These are phyloP conservation scores for Tolypocladium nubicola DNA, from an alignment of 2,329 filamentous ascomycete genomes.

Conservation along the genomic window DNA sequence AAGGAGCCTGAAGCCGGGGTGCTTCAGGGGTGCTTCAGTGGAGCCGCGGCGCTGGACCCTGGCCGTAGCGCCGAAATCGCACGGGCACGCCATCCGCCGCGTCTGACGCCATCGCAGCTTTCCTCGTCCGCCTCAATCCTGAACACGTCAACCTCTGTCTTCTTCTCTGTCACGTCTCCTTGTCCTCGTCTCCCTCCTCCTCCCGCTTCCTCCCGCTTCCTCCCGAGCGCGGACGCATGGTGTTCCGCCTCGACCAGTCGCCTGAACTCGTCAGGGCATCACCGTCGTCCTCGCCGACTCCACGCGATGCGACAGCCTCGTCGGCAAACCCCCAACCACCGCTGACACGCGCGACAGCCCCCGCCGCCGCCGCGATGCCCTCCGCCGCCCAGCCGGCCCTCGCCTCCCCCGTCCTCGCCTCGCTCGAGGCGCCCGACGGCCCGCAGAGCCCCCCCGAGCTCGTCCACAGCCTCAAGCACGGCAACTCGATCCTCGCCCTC, in stretches of 20 bases:
- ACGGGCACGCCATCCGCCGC: neutral
- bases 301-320: neutral
- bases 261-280: neutral
- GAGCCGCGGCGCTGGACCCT: neutral
- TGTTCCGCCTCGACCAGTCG: neutral
- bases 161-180: too few relatives aligned
- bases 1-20: too few relatives aligned
- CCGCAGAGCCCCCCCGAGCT: constrained; percentile 42
- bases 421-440: constrained; percentile 8
- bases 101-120: constrained; percentile 8
- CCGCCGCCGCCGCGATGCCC: constrained; percentile 5
- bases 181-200: too few relatives aligned
- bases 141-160: neutral
- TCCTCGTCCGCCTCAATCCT: neutral
- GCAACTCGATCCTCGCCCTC: constrained; percentile 72
- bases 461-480: constrained; percentile 64
- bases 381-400: constrained; percentile 6
- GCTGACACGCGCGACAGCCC: neutral
- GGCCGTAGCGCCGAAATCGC: constrained; percentile 1
- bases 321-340: neutral
- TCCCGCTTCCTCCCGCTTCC: too few relatives aligned
- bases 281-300: neutral
- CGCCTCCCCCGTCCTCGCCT: constrained; percentile 3
- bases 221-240: neutral
- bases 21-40: neutral